Base-by-base conservation (phyloP, 768 basidiomycete genomes). In the Leucocoprinus birnbaumii region DNA sequence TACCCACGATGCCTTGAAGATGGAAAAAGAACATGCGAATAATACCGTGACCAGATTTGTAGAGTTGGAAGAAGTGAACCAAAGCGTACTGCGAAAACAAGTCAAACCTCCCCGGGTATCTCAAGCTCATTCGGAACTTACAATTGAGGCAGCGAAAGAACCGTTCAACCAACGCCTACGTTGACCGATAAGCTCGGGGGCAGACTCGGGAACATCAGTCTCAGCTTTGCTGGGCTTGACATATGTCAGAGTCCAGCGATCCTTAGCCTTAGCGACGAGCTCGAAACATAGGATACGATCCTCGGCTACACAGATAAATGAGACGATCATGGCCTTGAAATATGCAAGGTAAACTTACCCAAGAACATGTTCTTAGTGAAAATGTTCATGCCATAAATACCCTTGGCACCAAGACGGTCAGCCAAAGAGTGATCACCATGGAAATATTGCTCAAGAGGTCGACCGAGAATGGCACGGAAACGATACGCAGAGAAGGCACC, bases 241-340 rank as follows among this genome's bases (percentile, higher is more conserved):
- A 48, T 83, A 83, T 13, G 87, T 88, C 63, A 98, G 73, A 2
- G 88, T 91, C 96, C 96, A 98, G 57, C 80, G 76, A 59, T 92
- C 91, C 41, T 81, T 80, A 1, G 82, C 85, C 71, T 98, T 98
- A 10, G 95, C 94, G 19, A 95, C 94, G 51, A 98, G 78, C 68
- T 98, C 95, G 71, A 98, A 98, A 72, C 95, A 98, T 24, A 98
- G 80, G 60, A 98, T 98, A 76, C 95, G 91, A 77, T 96, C 94
- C 73, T 95, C 94, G 54, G 93, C 93, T 74, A 43, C 24, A 10
- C 4, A 38, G 16, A 25, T 9, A 54, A 24, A 53, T 43, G 8
- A 63, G 26, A 55, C 40, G 40, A 54, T n/a, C 7, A 13, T 1
- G 47, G 8, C 3, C 51, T 25, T 47, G 26, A 41, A 26, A 43